Evolutionary conservation across 1,284 basidiomycete species (phyloP).

Genomic region (Microstroma glucosiphilum): DNA sequence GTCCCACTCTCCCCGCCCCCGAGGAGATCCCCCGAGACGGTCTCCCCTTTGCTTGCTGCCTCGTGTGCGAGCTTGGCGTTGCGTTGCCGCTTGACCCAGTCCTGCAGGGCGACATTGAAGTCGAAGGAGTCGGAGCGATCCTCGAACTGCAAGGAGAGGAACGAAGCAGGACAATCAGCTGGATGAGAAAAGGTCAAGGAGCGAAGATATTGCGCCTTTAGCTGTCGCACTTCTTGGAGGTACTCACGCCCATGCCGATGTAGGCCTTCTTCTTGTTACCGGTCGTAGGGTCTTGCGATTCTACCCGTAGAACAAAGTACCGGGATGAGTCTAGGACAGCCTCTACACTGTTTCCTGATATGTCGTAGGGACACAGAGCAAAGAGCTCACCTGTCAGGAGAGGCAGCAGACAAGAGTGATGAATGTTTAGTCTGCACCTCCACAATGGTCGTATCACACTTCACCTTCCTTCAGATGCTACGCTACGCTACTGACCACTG

Average conservation of each 20-base stretch:
- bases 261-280: constrained; percentile 38
- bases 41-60: background rate
- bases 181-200: too few species aligned
- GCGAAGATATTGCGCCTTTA: too few species aligned
- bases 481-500: constrained; percentile 23
- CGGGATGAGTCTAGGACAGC: constrained; percentile 91
- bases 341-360: constrained; percentile 73
- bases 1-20: constrained; percentile 19
- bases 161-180: too few species aligned
- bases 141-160: constrained; percentile 31
- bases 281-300: constrained; percentile 37
- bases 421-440: background rate
- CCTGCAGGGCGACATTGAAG: constrained; percentile 67
- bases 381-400: constrained; percentile 61
- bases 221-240: too few species aligned
- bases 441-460: constrained; percentile 4
- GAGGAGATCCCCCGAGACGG: background rate
- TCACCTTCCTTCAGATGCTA: constrained; percentile 12
- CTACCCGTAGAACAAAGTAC: constrained; percentile 89
- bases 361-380: constrained; percentile 68
- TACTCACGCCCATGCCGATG: constrained; percentile 39
- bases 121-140: constrained; percentile 46
- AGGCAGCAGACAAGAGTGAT: background rate
- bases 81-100: constrained; percentile 73
- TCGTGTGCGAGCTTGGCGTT: constrained; percentile 5